phyloP scores from a whole-genome alignment of 163 green algal genomes.

The Prototheca stagnorum region DNA sequence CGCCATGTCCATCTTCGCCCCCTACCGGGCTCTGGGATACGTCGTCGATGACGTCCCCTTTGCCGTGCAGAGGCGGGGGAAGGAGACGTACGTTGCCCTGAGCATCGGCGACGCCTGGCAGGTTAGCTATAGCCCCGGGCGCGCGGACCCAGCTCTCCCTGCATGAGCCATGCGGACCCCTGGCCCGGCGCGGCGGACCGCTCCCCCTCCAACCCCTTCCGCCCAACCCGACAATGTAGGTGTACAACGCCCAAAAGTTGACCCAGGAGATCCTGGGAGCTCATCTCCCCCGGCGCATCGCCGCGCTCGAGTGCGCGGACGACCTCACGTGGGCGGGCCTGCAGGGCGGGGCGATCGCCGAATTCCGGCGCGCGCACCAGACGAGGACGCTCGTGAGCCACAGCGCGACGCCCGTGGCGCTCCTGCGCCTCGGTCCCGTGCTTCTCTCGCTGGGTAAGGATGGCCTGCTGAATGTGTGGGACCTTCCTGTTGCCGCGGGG shows the following conservation, averaged over 20 bases:
- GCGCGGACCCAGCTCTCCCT: neutral
- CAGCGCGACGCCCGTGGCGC: conserved; percentile 5
- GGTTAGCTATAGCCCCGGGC: conserved; percentile 14
- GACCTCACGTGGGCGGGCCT: conserved; percentile 74
- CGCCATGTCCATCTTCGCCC: conserved; percentile 8
- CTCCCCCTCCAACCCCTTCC: neutral
- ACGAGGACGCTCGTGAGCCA: conserved; percentile 13
- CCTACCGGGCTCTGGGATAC: conserved; percentile 67
- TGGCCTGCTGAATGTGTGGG: conserved; percentile 46
- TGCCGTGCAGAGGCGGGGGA: conserved; percentile 52
- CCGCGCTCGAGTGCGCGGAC: conserved; percentile 40
- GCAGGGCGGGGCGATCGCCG: conserved; percentile 40
- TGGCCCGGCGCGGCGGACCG: neutral
- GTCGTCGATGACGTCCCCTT: conserved; percentile 77
- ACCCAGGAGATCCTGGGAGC: conserved; percentile 59
- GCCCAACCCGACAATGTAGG: conserved; percentile 24
- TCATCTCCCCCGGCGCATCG: conserved; percentile 48
- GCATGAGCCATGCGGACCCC: neutral
- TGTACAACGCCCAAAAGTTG: conserved; percentile 76
- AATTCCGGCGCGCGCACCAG: conserved; percentile 46
- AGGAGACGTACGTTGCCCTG: conserved; percentile 65
- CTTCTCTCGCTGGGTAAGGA: conserved; percentile 53
- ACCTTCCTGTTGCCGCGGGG: too few species aligned
- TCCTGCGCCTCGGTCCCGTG: conserved; percentile 41
- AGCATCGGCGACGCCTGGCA: conserved; percentile 79